These are phyloP conservation scores for Mucor racemosus DNA, from an alignment of 371 early-diverging fungal species.

Conservation along the genomic window DNA sequence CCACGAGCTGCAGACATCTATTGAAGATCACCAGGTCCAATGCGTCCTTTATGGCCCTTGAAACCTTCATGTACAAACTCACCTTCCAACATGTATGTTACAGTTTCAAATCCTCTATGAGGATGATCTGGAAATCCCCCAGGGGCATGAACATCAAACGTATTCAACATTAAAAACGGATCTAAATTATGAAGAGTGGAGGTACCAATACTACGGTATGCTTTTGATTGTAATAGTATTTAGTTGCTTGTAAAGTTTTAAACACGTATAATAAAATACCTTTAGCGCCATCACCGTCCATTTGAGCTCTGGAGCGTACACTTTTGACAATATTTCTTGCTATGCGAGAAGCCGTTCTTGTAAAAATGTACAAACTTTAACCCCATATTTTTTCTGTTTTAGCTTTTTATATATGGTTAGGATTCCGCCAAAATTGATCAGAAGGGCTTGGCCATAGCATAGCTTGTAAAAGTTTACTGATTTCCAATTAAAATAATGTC, in stretches of 20 bases:
- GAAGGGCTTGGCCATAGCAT: constrained; percentile 4
- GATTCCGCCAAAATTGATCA: background rate
- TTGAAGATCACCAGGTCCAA: constrained; percentile 75
- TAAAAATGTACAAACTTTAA: constrained; percentile 6
- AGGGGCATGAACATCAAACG: constrained; percentile 61
- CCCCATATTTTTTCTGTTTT: background rate
- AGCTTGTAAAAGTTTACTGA: background rate
- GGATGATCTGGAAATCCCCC: constrained; percentile 70
- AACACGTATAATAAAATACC: background rate
- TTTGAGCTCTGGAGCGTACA: constrained; percentile 21
- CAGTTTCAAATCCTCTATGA: constrained; percentile 62
- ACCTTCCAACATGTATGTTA: constrained; percentile 78
- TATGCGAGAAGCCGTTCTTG: constrained; percentile 35
- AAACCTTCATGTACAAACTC: constrained; percentile 81
- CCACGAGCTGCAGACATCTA: constrained; percentile 83
- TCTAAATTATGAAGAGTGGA: constrained; percentile 71
- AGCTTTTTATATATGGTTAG: background rate
- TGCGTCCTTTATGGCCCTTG: constrained; percentile 73
- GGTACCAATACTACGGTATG: constrained; percentile 77
- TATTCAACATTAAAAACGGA: constrained; percentile 86
- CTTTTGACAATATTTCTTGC: constrained; percentile 20
- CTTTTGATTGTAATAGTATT: constrained; percentile 24
- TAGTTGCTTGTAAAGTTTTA: background rate
- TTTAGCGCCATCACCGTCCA: constrained; percentile 25
- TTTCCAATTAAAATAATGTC: background rate